Evolutionary conservation across 139 green algal species (phyloP).

Genomic region (Chlorella sp.): DNA sequence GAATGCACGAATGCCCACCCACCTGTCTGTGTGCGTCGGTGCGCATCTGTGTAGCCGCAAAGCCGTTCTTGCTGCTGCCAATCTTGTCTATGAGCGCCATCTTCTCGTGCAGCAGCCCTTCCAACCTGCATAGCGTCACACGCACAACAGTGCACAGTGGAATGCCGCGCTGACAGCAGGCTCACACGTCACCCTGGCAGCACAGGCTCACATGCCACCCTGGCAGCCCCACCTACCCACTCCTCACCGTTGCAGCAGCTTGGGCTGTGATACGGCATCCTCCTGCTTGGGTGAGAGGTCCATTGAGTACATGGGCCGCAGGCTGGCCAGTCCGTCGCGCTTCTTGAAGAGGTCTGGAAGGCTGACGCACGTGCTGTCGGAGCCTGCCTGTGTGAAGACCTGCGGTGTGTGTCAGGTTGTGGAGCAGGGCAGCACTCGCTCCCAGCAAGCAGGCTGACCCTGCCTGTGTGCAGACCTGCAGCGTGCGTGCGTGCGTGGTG

Average conservation of each 20-base stretch:
- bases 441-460: too few relatives aligned
- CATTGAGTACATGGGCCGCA: slow-evolving; percentile 16
- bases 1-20: not conserved
- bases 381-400: not conserved
- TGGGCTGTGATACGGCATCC: slow-evolving; percentile 11
- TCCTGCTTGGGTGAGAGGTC: not conserved
- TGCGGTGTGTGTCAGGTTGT: too few relatives aligned
- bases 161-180: too few relatives aligned
- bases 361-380: not conserved
- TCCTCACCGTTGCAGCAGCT: slow-evolving; percentile 16
- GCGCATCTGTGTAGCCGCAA: slow-evolving; percentile 29
- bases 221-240: not conserved
- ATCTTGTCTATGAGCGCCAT: slow-evolving; percentile 27
- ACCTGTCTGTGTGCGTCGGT: slow-evolving; percentile 38
- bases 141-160: not conserved
- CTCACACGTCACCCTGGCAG: too few relatives aligned
- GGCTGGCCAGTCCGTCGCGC: slow-evolving; percentile 5
- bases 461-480: too few relatives aligned
- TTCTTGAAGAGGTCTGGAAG: slow-evolving; percentile 27
- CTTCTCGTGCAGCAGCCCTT: slow-evolving; percentile 37
- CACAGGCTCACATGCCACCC: too few relatives aligned
- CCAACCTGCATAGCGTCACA: too few relatives aligned
- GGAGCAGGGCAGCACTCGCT: too few relatives aligned
- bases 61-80: slow-evolving; percentile 27
- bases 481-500: too few relatives aligned